Conservation (phyloP, 495 filamentous ascomycete species). For the Halenospora varia region DNA sequence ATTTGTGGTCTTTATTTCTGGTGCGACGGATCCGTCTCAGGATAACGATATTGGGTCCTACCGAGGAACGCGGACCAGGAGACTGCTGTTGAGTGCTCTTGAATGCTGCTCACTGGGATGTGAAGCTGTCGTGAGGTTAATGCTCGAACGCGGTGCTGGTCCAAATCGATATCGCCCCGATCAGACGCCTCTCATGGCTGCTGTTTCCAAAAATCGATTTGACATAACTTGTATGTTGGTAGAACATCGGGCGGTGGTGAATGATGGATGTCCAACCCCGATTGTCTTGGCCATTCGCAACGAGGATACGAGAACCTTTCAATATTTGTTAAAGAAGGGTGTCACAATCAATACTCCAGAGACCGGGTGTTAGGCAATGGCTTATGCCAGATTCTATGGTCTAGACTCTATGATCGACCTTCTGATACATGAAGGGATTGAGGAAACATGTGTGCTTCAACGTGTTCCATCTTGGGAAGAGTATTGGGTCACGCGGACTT, state of each 20-base stretch:
- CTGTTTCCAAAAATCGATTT: background rate
- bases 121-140: background rate
- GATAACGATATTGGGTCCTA: background rate
- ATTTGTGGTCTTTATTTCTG: background rate
- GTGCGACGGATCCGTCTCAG: background rate
- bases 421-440: constrained; percentile 14
- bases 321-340: constrained; percentile 10
- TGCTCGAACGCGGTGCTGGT: background rate
- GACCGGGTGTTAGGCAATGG: constrained; percentile 22
- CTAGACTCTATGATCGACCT: constrained; percentile 20
- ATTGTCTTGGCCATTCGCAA: background rate
- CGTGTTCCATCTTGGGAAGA: background rate
- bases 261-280: background rate
- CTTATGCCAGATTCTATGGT: constrained; percentile 6
- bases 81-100: background rate
- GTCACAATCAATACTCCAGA: constrained; percentile 18
- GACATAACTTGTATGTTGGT: background rate
- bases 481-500: background rate
- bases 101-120: background rate
- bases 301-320: background rate
- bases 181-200: background rate
- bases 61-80: background rate
- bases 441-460: background rate
- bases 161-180: background rate
- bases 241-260: background rate